Conservation (phyloP, 2,329 filamentous ascomycete species). For the Neofusicoccum kwambonambiense region DNA sequence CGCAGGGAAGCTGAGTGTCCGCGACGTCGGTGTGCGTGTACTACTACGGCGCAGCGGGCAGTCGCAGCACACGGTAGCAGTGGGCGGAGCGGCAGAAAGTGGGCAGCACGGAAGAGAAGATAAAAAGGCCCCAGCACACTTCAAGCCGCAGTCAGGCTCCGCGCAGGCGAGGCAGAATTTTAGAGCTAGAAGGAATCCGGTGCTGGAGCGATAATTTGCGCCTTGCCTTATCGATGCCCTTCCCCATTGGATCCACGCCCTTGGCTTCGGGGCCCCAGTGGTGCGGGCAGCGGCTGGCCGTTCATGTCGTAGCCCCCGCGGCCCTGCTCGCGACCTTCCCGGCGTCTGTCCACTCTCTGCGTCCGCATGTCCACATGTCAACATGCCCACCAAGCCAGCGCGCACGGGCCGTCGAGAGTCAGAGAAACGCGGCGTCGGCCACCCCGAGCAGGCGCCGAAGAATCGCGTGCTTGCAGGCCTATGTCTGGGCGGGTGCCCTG, state of each 20-base stretch:
- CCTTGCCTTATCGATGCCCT: constrained; percentile 4
- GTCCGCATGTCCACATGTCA: background rate
- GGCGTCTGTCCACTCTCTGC: background rate
- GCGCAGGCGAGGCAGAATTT: background rate
- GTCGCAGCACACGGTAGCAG: background rate
- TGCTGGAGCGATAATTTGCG: constrained; percentile 3
- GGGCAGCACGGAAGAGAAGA: background rate
- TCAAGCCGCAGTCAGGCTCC: no score
- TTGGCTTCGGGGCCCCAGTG: constrained; percentile 11
- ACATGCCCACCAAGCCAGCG: background rate
- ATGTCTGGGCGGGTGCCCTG: background rate
- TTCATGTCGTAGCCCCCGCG: background rate
- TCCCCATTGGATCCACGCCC: background rate
- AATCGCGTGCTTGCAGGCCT: background rate
- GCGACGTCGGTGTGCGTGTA: constrained; percentile 7
- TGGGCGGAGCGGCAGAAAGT: background rate
- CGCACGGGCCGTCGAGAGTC: background rate
- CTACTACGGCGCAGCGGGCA: background rate
- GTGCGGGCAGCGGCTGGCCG: background rate
- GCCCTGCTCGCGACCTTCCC: constrained; percentile 4
- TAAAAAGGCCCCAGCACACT: background rate
- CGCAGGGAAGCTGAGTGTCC: constrained; percentile 4
- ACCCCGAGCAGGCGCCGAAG: background rate
- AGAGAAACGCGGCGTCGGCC: background rate
- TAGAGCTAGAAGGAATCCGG: constrained; percentile 1